These are phyloP conservation scores for Aspergillus uvarum DNA, from an alignment of 2,329 filamentous ascomycete species.

Conservation along the genomic window DNA sequence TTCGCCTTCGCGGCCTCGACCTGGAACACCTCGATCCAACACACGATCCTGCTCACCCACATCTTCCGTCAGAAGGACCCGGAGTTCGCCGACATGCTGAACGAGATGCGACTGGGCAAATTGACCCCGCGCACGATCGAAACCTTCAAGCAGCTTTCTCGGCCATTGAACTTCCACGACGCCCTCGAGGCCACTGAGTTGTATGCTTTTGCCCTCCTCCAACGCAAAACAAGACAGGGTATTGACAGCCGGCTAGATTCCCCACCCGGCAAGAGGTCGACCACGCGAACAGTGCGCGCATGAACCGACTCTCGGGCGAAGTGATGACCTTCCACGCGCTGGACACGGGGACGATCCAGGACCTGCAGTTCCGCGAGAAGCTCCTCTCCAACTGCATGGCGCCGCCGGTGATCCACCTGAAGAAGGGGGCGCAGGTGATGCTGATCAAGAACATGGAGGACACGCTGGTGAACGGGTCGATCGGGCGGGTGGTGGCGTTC, in stretches of 20 bases:
- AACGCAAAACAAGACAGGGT: neutral
- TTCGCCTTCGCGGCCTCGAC: slow-evolving; percentile 92
- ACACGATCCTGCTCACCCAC: slow-evolving; percentile 92
- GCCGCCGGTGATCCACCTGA: slow-evolving; percentile 74
- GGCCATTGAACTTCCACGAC: slow-evolving; percentile 71
- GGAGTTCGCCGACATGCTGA: slow-evolving; percentile 90
- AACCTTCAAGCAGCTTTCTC: slow-evolving; percentile 70
- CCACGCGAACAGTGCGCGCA: slow-evolving; percentile 72
- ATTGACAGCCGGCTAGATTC: slow-evolving; percentile 54
- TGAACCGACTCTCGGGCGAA: slow-evolving; percentile 70
- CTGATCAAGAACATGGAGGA: slow-evolving; percentile 99
- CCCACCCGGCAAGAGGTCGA: slow-evolving; percentile 90
- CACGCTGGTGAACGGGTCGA: slow-evolving; percentile 85
- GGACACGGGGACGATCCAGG: slow-evolving; percentile 69
- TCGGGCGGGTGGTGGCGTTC: slow-evolving; percentile 81
- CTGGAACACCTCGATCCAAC: slow-evolving; percentile 89
- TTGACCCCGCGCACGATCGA: slow-evolving; percentile 74
- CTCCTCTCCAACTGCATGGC: slow-evolving; percentile 91
- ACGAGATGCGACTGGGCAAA: slow-evolving; percentile 91
- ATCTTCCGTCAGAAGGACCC: slow-evolving; percentile 94
- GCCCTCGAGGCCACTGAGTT: slow-evolving; percentile 81
- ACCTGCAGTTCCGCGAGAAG: slow-evolving; percentile 69
- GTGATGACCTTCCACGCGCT: slow-evolving; percentile 67
- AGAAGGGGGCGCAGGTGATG: slow-evolving; percentile 96
- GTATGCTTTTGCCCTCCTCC: slow-evolving; percentile 39